Conservation (phyloP, 805 yeast genomes). For the Starmerella bacillaris region DNA sequence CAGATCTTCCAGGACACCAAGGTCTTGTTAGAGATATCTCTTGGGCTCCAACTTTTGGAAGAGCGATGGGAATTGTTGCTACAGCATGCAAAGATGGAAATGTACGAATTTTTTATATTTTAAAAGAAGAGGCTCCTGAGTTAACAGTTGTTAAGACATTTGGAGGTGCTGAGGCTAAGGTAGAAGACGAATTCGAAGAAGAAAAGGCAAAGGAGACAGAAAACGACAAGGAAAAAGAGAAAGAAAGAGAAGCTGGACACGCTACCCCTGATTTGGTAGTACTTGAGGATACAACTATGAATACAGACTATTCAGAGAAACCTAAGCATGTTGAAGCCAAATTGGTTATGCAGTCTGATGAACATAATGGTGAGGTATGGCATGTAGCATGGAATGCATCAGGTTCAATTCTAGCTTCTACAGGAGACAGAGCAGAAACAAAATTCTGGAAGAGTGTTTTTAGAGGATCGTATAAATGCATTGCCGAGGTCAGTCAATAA, state of each 20-base stretch:
- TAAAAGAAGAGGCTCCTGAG: background rate
- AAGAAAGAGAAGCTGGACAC: background rate
- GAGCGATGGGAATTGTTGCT: conserved; percentile 72
- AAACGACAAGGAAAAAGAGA: background rate
- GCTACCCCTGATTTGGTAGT: no score
- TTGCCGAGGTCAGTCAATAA: conserved; percentile 56
- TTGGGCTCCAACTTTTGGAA: conserved; percentile 96
- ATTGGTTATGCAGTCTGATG: conserved; percentile 47
- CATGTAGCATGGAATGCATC: conserved; percentile 87
- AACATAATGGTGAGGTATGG: conserved; percentile 86
- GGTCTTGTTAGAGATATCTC: conserved; percentile 75
- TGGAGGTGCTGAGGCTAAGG: background rate
- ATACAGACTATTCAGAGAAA: background rate
- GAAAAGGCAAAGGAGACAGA: background rate
- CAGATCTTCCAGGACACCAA: conserved; percentile 62
- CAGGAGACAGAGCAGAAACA: conserved; percentile 90
- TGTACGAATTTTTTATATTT: conserved; percentile 64
- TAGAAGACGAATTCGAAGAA: background rate
- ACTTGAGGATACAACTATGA: background rate
- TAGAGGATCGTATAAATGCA: conserved; percentile 72
- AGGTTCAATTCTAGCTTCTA: conserved; percentile 77
- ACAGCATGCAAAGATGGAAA: conserved; percentile 92
- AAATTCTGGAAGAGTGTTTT: conserved; percentile 83
- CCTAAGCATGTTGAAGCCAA: conserved; percentile 28
- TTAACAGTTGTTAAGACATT: background rate